phyloP scores from a whole-genome alignment of 306 rosid species.

The Dryas octopetala region DNA sequence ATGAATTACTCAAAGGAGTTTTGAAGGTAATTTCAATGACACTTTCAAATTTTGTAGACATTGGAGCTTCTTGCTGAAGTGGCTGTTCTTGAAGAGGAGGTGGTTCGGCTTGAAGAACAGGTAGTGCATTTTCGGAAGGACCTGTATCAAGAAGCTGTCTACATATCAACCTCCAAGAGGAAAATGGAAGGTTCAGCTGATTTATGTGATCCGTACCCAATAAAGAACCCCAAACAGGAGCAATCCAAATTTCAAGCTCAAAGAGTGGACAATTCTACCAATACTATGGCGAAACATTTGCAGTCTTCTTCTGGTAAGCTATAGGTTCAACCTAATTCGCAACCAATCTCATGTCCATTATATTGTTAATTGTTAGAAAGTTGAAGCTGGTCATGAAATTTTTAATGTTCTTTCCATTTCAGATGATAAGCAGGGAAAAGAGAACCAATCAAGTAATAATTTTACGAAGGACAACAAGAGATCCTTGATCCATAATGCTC shows the following conservation, averaged over 20 bases:
- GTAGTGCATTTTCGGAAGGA: slow-evolving; percentile 77
- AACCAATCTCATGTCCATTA: neutral
- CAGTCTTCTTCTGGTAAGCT: slow-evolving; percentile 44
- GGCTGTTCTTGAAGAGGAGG: slow-evolving; percentile 95
- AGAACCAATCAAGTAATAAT: slow-evolving; percentile 44
- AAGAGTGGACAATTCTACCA: slow-evolving; percentile 25
- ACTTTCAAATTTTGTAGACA: slow-evolving; percentile 43
- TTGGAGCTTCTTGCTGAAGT: slow-evolving; percentile 90
- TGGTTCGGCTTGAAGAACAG: slow-evolving; percentile 81
- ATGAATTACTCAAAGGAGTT: neutral
- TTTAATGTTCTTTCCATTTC: slow-evolving; percentile 24
- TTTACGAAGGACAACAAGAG: slow-evolving; percentile 42
- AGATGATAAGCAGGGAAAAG: slow-evolving; percentile 69
- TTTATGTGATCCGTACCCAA: slow-evolving; percentile 25
- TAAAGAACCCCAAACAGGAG: slow-evolving; percentile 30
- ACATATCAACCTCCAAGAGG: slow-evolving; percentile 64
- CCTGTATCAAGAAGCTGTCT: slow-evolving; percentile 75
- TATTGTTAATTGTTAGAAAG: neutral
- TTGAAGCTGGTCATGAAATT: neutral
- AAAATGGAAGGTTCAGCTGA: slow-evolving; percentile 43
- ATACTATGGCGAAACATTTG: slow-evolving; percentile 20
- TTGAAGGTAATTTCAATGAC: slow-evolving; percentile 14
- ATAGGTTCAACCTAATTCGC: slow-evolving; percentile 13
- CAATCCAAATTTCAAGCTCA: slow-evolving; percentile 41
- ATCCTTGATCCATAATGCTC: slow-evolving; percentile 33